A percentile compares a stretch with the other conserved stretches of the same genome.
phyloP scores from a whole-genome alignment of 1,139 yeast genomes.

The Spencermartinsiella ligniputridi region DNA sequence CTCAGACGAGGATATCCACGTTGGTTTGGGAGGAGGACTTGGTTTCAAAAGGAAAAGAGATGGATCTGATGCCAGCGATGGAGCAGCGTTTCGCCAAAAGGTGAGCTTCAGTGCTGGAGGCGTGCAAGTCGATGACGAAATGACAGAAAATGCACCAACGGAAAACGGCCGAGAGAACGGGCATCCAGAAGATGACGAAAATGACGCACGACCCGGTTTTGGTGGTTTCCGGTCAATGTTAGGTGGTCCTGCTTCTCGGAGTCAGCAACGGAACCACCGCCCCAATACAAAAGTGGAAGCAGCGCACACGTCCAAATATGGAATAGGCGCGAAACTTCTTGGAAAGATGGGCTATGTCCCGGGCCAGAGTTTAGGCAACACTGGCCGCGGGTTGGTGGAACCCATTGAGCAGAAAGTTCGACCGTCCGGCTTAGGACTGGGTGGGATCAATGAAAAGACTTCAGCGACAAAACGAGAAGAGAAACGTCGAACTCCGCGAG shows the following conservation, averaged over 20 bases:
- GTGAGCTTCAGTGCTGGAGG: conserved; percentile 1
- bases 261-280: not conserved
- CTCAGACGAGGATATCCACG: not conserved
- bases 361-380: conserved; percentile 78
- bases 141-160: conserved; percentile 1
- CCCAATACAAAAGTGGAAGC: not conserved
- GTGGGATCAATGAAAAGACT: conserved; percentile 46
- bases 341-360: conserved; percentile 81
- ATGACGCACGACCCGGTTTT: conserved; percentile 3
- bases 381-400: conserved; percentile 64
- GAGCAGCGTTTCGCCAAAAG: not conserved
- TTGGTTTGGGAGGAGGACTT: conserved; percentile 4
- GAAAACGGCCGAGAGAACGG: not conserved
- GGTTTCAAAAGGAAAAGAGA: conserved; percentile 1
- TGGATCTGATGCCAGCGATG: not conserved
- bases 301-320: conserved; percentile 44
- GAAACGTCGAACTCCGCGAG: conserved; percentile 12
- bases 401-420: conserved; percentile 72
- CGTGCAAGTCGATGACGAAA: not conserved
- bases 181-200: too few species aligned
- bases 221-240: not conserved
- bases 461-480: conserved; percentile 19
- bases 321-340: conserved; percentile 79
- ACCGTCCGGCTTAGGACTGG: conserved; percentile 66
- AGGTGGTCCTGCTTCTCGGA: not conserved